These are phyloP conservation scores for Pythium graminicola DNA, from an alignment of 352 stramenopile species.

Conservation along the genomic window DNA sequence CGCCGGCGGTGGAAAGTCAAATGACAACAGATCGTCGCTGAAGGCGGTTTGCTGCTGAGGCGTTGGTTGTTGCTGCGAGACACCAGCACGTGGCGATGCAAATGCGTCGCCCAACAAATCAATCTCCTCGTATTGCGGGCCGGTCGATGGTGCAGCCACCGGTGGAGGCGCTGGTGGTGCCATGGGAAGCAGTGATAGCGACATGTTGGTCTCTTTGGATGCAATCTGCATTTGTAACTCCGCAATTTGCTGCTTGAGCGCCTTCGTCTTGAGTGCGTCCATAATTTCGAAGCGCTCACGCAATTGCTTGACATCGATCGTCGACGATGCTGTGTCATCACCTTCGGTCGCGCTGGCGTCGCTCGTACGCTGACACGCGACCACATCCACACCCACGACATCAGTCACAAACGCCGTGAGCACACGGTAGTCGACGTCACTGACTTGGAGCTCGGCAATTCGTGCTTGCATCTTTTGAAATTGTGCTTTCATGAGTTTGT, in stretches of 20 bases:
- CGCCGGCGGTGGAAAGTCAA: slow-evolving; percentile 4
- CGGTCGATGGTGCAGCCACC: slow-evolving; percentile 24
- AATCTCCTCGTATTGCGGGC: slow-evolving; percentile 47
- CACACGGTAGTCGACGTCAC: slow-evolving; percentile 41
- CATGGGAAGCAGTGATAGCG: slow-evolving; percentile 30
- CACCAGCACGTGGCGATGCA: neutral
- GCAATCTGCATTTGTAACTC: slow-evolving; percentile 17
- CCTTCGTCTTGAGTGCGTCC: slow-evolving; percentile 36
- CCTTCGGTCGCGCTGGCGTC: slow-evolving; percentile 1
- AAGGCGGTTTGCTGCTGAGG: slow-evolving; percentile 4
- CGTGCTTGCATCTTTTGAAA: slow-evolving; percentile 71
- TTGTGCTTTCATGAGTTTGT: slow-evolving; percentile 82
- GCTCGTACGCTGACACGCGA: slow-evolving; percentile 30
- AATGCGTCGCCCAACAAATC: slow-evolving; percentile 36
- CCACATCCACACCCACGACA: slow-evolving; percentile 68
- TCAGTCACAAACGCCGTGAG: slow-evolving; percentile 49
- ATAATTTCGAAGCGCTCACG: slow-evolving; percentile 45
- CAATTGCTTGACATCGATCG: slow-evolving; percentile 41
- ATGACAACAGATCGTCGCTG: slow-evolving; percentile 18
- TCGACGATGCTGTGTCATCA: slow-evolving; percentile 11
- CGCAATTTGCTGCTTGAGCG: slow-evolving; percentile 28
- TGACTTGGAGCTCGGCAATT: slow-evolving; percentile 28
- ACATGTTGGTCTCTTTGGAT: slow-evolving; percentile 4
- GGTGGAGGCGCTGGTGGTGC: slow-evolving; percentile 27
- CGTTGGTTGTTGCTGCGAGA: neutral